phyloP scores from a whole-genome alignment of 164 flowering plant genomes.

The Chimonanthus praecox region DNA sequence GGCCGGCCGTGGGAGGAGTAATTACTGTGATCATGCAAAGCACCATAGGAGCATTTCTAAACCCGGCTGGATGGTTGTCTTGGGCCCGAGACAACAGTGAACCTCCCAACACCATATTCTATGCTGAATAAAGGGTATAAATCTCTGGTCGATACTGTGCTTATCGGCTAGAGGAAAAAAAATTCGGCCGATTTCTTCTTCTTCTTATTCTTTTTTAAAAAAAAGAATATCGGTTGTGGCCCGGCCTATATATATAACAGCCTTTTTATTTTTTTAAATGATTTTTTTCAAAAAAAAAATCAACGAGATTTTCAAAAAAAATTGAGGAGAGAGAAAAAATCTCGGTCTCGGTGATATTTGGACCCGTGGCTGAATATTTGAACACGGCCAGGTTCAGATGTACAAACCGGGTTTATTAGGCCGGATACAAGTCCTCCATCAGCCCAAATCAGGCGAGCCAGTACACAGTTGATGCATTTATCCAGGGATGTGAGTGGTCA shows the following conservation, averaged over 20 bases:
- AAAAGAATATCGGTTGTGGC: too few species aligned
- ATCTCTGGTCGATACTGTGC: too few species aligned
- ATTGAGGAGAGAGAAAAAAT: too few species aligned
- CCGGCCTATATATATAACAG: too few species aligned
- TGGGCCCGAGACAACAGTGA: conserved; percentile 37
- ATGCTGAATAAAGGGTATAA: conserved; percentile 4
- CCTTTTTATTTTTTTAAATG: too few species aligned
- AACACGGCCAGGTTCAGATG: conserved; percentile 55
- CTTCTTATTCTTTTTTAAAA: too few species aligned
- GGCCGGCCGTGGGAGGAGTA: conserved; percentile 85
- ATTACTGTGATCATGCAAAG: conserved; percentile 71
- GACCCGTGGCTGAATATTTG: conserved; percentile 43
- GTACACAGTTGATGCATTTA: conserved; percentile 40
- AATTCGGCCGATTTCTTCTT: too few species aligned
- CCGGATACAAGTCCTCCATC: conserved; percentile 50
- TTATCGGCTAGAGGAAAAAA: too few species aligned
- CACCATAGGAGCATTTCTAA: conserved; percentile 35
- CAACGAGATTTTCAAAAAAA: too few species aligned
- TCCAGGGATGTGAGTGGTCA: conserved; percentile 55
- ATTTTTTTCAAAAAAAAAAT: too few species aligned
- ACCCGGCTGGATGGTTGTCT: conserved; percentile 52
- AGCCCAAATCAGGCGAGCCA: conserved; percentile 28
- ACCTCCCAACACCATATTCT: conserved; percentile 55
- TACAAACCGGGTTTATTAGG: conserved; percentile 56
- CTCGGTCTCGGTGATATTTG: too few species aligned